These are phyloP conservation scores for Acanthamoeba triangularis DNA, from an alignment of 208 protist genomes.

Conservation along the genomic window DNA sequence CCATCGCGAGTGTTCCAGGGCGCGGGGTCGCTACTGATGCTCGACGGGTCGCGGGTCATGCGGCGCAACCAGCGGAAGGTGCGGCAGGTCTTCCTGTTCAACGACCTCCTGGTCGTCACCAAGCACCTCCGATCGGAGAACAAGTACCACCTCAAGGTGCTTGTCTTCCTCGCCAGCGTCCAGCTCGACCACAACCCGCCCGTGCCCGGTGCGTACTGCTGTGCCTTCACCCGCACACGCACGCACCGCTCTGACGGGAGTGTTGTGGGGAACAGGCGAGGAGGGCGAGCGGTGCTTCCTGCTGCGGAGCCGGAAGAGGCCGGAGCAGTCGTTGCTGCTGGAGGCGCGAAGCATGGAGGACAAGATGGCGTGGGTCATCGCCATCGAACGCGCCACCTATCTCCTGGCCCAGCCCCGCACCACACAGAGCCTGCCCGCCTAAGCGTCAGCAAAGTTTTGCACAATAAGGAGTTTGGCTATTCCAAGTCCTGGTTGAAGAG, in stretches of 20 bases:
- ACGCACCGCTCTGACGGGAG: background rate
- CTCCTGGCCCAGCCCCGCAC: background rate
- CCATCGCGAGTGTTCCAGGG: background rate
- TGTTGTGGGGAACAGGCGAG: background rate
- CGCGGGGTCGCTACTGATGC: conserved; percentile 4
- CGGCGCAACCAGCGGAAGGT: conserved; percentile 63
- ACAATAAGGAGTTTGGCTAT: too few relatives aligned
- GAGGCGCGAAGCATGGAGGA: conserved; percentile 34
- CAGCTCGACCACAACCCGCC: conserved; percentile 41
- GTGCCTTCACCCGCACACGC: background rate
- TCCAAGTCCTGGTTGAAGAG: too few relatives aligned
- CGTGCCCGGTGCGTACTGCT: background rate
- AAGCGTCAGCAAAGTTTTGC: too few relatives aligned
- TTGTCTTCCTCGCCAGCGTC: conserved; percentile 20
- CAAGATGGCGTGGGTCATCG: conserved; percentile 72
- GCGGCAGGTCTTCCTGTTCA: conserved; percentile 53
- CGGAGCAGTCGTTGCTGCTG: conserved; percentile 30
- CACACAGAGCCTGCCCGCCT: background rate
- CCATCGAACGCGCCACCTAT: conserved; percentile 22
- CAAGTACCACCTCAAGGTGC: conserved; percentile 58
- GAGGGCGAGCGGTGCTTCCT: conserved; percentile 44
- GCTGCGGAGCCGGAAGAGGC: background rate
- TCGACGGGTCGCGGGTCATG: conserved; percentile 26
- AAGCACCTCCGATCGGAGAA: conserved; percentile 40
- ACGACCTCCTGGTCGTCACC: conserved; percentile 66